Evolutionary conservation across 164 flowering plant genomes (phyloP), one percentile per base, ranked within the genome.

Genomic region (Aristolochia fimbriata): DNA sequence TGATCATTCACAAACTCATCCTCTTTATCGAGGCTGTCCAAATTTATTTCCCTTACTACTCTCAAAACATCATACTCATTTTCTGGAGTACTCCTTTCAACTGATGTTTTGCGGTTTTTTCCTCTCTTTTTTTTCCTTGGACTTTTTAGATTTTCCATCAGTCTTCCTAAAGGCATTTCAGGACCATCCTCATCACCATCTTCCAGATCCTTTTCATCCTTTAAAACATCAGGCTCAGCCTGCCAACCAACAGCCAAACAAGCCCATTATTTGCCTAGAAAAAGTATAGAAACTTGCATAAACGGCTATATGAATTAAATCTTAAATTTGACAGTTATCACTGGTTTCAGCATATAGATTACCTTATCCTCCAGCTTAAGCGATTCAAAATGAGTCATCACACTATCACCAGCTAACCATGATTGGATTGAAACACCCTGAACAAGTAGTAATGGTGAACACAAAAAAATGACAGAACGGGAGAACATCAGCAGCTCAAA

Each of bases 111-210:
- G 71, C 72, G 78, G 7, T 69, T 75, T 75, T 82, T 80, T 52
- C 30, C 55, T 74, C 41, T 21, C 70, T 66, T 77, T 82, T 66
- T 67, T 85, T 24, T 64, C 62, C 76, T 79, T 87, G 45, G 69
- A 25, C 57, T 81, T 74, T 81, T 90, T 30, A 93, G 52, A 37
- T 51, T 72, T 66, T 85, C 81, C 50, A 93, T 72, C 63, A 93
- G 78, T 73, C 88, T 83, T 30, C 86, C 85, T n/a, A 90, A 54
- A 64, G 99, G 91, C 70, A 93, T 64, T 55, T 93, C 99, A 68
- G 73, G 81, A 51, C 81, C 95, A 71, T 88, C 92, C 66, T 22
- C 70, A 73, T 84, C 97, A 64, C 62, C 68, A 61, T 77, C 83
- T 22, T 76, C 76, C 56, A 73, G 31, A 60, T 17, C 65, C 22